phyloP scores from a whole-genome alignment of 2,329 filamentous ascomycete species.

The Colletotrichum siamense region DNA sequence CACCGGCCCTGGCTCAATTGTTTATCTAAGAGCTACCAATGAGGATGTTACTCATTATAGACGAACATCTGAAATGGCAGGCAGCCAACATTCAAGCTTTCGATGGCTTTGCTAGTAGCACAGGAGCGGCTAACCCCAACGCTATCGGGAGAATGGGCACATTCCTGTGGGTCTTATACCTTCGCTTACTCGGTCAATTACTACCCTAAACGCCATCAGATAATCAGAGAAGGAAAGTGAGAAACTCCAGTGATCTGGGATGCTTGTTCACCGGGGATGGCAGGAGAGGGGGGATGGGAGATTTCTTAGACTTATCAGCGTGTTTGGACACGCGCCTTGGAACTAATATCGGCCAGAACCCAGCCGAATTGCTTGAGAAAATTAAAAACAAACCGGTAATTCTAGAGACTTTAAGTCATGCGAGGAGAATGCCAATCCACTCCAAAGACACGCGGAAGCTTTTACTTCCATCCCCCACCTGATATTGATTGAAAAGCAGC shows the following conservation, averaged over 20 bases:
- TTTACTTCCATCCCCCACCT: neutral
- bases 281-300: rapidly evolving
- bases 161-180: neutral
- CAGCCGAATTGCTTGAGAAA: rapidly evolving
- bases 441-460: neutral
- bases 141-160: neutral
- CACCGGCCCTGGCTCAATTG: rapidly evolving
- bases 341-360: rapidly evolving
- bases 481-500: rapidly evolving
- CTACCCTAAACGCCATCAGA: rapidly evolving
- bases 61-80: neutral
- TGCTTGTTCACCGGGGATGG: rapidly evolving
- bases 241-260: rapidly evolving
- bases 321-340: rapidly evolving
- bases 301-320: neutral
- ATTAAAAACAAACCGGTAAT: rapidly evolving
- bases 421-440: rapidly evolving
- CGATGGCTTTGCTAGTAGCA: rapidly evolving
- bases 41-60: neutral
- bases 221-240: rapidly evolving
- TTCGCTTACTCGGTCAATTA: rapidly evolving
- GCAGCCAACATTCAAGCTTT: neutral
- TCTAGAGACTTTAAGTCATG: rapidly evolving
- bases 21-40: neutral
- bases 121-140: neutral